A percentile compares a stretch with the other conserved stretches of the same genome.
Evolutionary conservation across 192 early-diverging fungal genomes (phyloP).

Genomic region (Borealophlyctis nickersoniae): DNA sequence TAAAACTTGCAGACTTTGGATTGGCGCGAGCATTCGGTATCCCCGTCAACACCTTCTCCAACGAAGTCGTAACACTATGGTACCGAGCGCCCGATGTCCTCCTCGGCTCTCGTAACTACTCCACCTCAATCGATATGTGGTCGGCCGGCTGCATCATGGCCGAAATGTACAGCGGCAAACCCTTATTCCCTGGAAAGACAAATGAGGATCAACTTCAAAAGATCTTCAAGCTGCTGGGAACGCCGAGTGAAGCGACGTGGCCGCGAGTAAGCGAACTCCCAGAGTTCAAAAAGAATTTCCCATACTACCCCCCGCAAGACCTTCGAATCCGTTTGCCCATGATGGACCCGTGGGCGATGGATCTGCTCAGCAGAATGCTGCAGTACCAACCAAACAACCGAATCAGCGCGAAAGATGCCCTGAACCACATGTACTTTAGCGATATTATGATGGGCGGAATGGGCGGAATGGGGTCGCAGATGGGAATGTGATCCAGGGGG

Average conservation of each 20-base stretch:
- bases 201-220: constrained; percentile 83
- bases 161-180: constrained; percentile 71
- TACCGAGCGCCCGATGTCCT: constrained; percentile 96
- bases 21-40: constrained; percentile 96
- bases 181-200: constrained; percentile 92
- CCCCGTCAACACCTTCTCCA: constrained; percentile 91
- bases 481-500: background rate
- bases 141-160: constrained; percentile 98
- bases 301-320: constrained; percentile 64
- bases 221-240: constrained; percentile 87
- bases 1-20: constrained; percentile 88
- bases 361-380: constrained; percentile 74
- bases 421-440: constrained; percentile 58
- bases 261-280: constrained; percentile 82
- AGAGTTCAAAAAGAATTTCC: constrained; percentile 81
- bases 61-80: constrained; percentile 99
- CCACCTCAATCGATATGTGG: constrained; percentile 97
- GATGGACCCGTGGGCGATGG: constrained; percentile 75
- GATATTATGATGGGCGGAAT: constrained; percentile 41
- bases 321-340: constrained; percentile 75
- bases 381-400: constrained; percentile 76
- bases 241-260: constrained; percentile 69
- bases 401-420: constrained; percentile 75
- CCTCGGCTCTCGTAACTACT: constrained; percentile 90
- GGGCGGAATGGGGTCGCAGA: background rate